phyloP scores from a whole-genome alignment of 2,329 filamentous ascomycete species.

The Cladophialophora carrionii region DNA sequence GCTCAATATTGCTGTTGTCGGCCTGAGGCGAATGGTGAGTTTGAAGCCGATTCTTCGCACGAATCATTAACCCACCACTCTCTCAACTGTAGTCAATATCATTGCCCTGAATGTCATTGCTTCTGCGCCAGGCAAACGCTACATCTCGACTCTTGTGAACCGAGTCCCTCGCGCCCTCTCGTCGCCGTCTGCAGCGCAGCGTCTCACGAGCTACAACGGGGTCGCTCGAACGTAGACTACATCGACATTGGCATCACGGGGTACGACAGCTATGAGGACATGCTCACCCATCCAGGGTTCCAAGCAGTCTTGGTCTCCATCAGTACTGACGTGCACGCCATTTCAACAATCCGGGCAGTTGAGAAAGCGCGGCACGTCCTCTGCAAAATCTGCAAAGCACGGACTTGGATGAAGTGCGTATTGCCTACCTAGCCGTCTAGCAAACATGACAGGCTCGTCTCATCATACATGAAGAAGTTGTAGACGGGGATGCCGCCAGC shows the following conservation, averaged over 20 bases:
- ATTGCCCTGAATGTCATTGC: slow-evolving; percentile 53
- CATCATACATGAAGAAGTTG: not conserved
- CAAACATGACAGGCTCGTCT: too few species aligned
- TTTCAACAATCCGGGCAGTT: slow-evolving; percentile 62
- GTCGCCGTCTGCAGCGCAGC: slow-evolving; percentile 59
- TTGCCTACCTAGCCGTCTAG: slow-evolving; percentile 41
- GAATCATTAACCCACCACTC: slow-evolving; percentile 44
- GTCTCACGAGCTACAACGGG: slow-evolving; percentile 56
- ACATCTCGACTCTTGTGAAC: slow-evolving; percentile 55
- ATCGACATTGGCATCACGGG: slow-evolving; percentile 62
- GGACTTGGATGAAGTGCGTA: slow-evolving; percentile 60
- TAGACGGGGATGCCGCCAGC: not conserved
- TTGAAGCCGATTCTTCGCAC: slow-evolving; percentile 31
- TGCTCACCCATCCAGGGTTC: slow-evolving; percentile 58
- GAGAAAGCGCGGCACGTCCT: slow-evolving; percentile 59
- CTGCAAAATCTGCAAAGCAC: slow-evolving; percentile 61
- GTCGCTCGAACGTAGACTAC: slow-evolving; percentile 57
- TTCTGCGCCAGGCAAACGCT: slow-evolving; percentile 54
- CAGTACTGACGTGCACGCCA: slow-evolving; percentile 60
- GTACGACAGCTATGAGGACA: slow-evolving; percentile 60
- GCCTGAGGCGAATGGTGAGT: slow-evolving; percentile 55
- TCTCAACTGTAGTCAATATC: too few species aligned
- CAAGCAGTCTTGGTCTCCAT: slow-evolving; percentile 61
- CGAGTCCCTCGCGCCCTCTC: slow-evolving; percentile 53
- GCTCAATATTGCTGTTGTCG: slow-evolving; percentile 53